phyloP scores from a whole-genome alignment of 2,329 filamentous ascomycete genomes.

The Rhynchosporium graminicola region DNA sequence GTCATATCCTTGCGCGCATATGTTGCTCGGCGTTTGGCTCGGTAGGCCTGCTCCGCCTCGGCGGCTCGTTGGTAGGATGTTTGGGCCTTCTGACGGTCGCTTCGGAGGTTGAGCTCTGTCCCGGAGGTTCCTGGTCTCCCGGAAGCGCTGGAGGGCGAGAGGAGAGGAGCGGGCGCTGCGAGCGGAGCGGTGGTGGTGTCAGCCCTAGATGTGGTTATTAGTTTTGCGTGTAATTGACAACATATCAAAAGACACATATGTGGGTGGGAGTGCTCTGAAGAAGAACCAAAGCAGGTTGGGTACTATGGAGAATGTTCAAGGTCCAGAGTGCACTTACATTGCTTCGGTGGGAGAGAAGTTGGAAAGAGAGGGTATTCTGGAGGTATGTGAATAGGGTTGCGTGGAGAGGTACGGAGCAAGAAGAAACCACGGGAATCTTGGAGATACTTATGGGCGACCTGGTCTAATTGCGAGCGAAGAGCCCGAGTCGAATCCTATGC shows the following conservation, averaged over 20 bases:
- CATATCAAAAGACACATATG: not conserved
- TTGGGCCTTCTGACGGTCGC: slow-evolving; percentile 30
- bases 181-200: not conserved
- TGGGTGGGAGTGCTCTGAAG: too few relatives aligned
- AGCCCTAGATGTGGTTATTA: not conserved
- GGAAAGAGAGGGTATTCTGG: not conserved
- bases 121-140: slow-evolving; percentile 23
- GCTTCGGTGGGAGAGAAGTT: not conserved
- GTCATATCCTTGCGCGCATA: slow-evolving; percentile 26
- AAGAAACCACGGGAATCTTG: slow-evolving; percentile 6
- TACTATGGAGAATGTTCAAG: not conserved
- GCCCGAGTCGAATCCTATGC: not conserved
- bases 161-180: not conserved
- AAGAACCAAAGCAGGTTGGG: too few relatives aligned
- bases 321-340: slow-evolving; percentile 1
- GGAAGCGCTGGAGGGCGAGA: slow-evolving; percentile 6
- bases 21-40: slow-evolving; percentile 31
- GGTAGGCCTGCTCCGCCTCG: slow-evolving; percentile 33
- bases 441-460: slow-evolving; percentile 11
- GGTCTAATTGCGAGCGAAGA: not conserved
- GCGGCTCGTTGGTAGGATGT: slow-evolving; percentile 32
- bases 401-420: not conserved
- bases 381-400: slow-evolving; percentile 2
- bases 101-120: slow-evolving; percentile 31
- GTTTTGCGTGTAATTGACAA: not conserved